phyloP scores from a whole-genome alignment of 192 early-diverging fungal species.

The Coemansia sp. region DNA sequence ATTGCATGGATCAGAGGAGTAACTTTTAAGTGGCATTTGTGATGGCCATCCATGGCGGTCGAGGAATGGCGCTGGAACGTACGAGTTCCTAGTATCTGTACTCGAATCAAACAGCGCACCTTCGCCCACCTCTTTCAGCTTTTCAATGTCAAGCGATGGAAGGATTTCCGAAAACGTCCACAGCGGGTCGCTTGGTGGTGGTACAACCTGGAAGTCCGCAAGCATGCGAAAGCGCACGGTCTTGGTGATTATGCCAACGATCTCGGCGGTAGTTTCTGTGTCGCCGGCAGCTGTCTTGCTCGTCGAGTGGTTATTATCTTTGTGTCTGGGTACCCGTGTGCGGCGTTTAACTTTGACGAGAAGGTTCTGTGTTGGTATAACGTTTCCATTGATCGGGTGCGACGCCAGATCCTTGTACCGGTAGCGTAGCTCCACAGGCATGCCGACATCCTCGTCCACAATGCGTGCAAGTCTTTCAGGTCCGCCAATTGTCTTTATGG shows the following conservation, averaged over 20 bases:
- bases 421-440: constrained; percentile 54
- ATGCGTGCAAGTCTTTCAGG: constrained; percentile 35
- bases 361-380: constrained; percentile 38
- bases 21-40: constrained; percentile 14
- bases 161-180: constrained; percentile 6
- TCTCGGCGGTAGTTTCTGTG: constrained; percentile 11
- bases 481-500: constrained; percentile 48
- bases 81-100: not conserved
- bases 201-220: constrained; percentile 45
- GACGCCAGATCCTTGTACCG: constrained; percentile 47
- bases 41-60: constrained; percentile 37
- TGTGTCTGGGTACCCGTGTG: constrained; percentile 19
- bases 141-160: constrained; percentile 24
- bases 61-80: constrained; percentile 51
- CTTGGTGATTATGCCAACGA: constrained; percentile 44
- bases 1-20: not conserved
- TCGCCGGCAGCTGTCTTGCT: not conserved
- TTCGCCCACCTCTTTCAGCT: constrained; percentile 24
- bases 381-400: constrained; percentile 51
- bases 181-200: constrained; percentile 32
- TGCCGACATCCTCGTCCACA: constrained; percentile 18
- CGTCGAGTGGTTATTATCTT: not conserved
- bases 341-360: constrained; percentile 51
- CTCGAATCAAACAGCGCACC: constrained; percentile 20
- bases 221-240: constrained; percentile 53